These are phyloP conservation scores for Xylaria bambusicola DNA, from an alignment of 495 filamentous ascomycete species.

Conservation along the genomic window DNA sequence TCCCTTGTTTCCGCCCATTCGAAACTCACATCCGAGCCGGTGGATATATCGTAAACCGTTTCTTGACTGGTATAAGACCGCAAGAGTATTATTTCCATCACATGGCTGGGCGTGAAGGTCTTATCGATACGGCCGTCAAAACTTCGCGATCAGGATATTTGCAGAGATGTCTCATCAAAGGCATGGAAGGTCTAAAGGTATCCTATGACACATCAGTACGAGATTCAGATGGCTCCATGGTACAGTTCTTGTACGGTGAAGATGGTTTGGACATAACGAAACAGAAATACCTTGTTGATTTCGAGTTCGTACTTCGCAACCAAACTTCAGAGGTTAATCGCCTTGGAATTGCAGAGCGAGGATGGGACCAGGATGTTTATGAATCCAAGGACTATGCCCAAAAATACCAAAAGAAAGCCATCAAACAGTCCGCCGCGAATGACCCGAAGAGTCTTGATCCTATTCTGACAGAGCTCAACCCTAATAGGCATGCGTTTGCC, in stretches of 20 bases:
- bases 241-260: constrained; percentile 97
- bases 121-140: constrained; percentile 99
- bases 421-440: constrained; percentile 70
- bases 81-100: constrained; percentile 99
- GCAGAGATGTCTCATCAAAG: constrained; percentile 97
- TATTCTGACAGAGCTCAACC: constrained; percentile 69
- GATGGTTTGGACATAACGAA: constrained; percentile 94
- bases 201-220: constrained; percentile 93
- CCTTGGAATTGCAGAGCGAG: constrained; percentile 37
- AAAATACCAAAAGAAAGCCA: constrained; percentile 75
- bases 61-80: constrained; percentile 95
- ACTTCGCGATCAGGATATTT: constrained; percentile 95
- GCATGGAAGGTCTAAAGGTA: constrained; percentile 92
- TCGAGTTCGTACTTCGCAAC: constrained; percentile 87
- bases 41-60: constrained; percentile 92
- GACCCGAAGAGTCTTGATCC: constrained; percentile 73
- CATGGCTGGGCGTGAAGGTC: constrained; percentile 97
- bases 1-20: constrained; percentile 91
- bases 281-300: constrained; percentile 87
- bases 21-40: constrained; percentile 89
- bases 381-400: constrained; percentile 63
- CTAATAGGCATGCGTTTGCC: constrained; percentile 74
- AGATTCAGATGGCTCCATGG: constrained; percentile 87
- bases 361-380: constrained; percentile 49
- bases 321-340: constrained; percentile 49